Conservation (phyloP, 208 protist species). For the Crithidia expoeki region DNA sequence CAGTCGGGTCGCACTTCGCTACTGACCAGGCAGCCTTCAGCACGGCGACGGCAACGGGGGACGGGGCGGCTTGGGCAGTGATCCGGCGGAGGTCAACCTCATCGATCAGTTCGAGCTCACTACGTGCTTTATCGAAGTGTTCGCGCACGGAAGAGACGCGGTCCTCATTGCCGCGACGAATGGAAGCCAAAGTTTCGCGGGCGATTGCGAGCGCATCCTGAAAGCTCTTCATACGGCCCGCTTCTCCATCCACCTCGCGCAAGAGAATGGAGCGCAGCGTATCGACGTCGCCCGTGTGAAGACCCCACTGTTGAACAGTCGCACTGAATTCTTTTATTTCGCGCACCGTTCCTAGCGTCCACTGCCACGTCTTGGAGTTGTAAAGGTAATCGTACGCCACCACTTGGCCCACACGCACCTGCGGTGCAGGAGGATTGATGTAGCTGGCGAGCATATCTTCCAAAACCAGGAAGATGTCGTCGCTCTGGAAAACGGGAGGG, state of each 20-base stretch:
- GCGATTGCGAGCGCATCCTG: slow-evolving; percentile 54
- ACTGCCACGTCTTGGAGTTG: slow-evolving; percentile 59
- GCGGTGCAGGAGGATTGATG: slow-evolving; percentile 21
- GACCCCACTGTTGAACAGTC: slow-evolving; percentile 61
- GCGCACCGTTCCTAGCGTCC: slow-evolving; percentile 63
- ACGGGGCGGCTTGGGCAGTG: slow-evolving; percentile 53
- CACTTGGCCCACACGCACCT: slow-evolving; percentile 47
- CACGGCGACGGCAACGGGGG: slow-evolving; percentile 61
- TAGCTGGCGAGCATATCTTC: slow-evolving; percentile 37
- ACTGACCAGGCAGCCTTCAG: slow-evolving; percentile 61
- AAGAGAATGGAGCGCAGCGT: slow-evolving; percentile 57
- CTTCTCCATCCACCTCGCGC: slow-evolving; percentile 56
- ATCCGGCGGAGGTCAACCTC: slow-evolving; percentile 46
- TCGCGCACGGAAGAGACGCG: slow-evolving; percentile 42
- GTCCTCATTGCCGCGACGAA: slow-evolving; percentile 74
- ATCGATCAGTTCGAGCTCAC: slow-evolving; percentile 38
- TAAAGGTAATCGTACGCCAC: slow-evolving; percentile 71
- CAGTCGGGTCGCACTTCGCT: slow-evolving; percentile 55
- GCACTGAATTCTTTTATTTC: slow-evolving; percentile 43
- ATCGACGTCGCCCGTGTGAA: slow-evolving; percentile 48
- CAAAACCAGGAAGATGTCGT: slow-evolving; percentile 54
- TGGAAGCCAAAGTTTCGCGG: slow-evolving; percentile 54
- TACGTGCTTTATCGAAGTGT: slow-evolving; percentile 42
- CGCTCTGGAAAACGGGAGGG: slow-evolving; percentile 67
- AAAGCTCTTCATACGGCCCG: slow-evolving; percentile 46